Base-by-base conservation (phyloP, 2,329 filamentous ascomycete genomes). In the Hypocrella siamensis region DNA sequence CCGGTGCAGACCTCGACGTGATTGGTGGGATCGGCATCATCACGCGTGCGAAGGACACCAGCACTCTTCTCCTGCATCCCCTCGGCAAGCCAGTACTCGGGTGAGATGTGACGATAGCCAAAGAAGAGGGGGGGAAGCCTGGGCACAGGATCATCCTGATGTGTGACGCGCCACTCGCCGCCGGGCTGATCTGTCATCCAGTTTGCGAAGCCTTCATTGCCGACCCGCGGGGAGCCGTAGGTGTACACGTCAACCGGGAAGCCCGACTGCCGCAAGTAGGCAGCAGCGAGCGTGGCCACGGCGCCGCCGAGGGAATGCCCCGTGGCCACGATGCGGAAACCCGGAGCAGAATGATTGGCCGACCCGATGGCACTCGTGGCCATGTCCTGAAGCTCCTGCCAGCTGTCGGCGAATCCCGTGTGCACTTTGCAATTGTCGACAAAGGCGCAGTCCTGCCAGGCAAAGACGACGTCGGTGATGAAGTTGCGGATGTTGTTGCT, bases 261-360 rank as follows among this genome's bases (percentile, higher is more conserved):
- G 26, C 65, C 70, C 8, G 47, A 44, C 5, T 49, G 48, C 29
- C 74, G 65, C 15, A 79, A 53, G 40, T 69, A 60, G 1, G 63
- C 69, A 0, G 63, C 69, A 0, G 62, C 75, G 4, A 83, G 48
- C 6, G 66, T 70, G 25, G 67, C 72, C 3, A 82, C 57, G 6
- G 75, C 75, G 17, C 60, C 78, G 30, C 78, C 78, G 4, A 83
- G 67, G 8, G 72, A 78, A 57, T 82, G 77, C 22, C 78, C 79
- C 0, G 74, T 73, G n/a, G 65, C 50, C 14, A 76, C 47, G 46
- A 79, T 46, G 28, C 49, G 49, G 56, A 65, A 77, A 30, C 37
- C 39, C 1, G 73, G 70, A 52, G 71, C 52, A 18, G 57, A 47
- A 2, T 46, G 43, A 26, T 46, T 48, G 3, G 69, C 68, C 2